Base-by-base conservation (phyloP, 1,139 yeast species). In the Kurtzmaniella quercitrusa region DNA sequence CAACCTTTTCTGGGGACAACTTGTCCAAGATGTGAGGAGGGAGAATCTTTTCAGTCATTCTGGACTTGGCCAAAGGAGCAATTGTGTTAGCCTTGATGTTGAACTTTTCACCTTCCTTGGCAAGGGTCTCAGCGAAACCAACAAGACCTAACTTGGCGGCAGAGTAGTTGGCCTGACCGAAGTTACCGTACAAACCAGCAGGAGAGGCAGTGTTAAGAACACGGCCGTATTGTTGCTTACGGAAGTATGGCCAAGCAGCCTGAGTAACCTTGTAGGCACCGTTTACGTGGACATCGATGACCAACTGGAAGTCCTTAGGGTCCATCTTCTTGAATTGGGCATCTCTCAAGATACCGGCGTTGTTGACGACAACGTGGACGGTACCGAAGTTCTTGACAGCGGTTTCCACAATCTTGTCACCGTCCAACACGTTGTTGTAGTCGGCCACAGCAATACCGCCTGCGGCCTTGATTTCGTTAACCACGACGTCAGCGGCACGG, bases 111-210 rank as follows among this genome's bases (percentile, higher is more conserved):
- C 98, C 98, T 68, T 93, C 98, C 69, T 89, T 90, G 37, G 98
- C 96, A 56, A 91, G 77, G 25, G 98, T 89, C 68, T 93, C 96
- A 41, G 95, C 85, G 58, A 93, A 82, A 17, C 97, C 97, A 48
- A 91, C 86, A 46, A 90, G 73, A 21, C 89, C 98, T 51, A 87
- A 71, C 68, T 93, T 93, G 39, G 97, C 98, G 38, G 96, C 94
- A 2, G 96, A 82, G 69, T 93, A 93, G 71, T 93, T 93, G 41
- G 96, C 81, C 68, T 93, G 98, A 45, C 98, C 98, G 68, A 90
- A 93, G 71, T 90, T 90, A 53, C 98, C 98, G 63, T 86, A 93
- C 53, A 93, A 75, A 34, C 98, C 98, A 41, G 98, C 98, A 23
- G 98, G 97, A 6, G 97, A 90, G 39, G 96, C 82, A 17, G 98